These are phyloP conservation scores for Calonectria multiphialidica DNA, from an alignment of 2,329 filamentous ascomycete genomes.

Conservation along the genomic window DNA sequence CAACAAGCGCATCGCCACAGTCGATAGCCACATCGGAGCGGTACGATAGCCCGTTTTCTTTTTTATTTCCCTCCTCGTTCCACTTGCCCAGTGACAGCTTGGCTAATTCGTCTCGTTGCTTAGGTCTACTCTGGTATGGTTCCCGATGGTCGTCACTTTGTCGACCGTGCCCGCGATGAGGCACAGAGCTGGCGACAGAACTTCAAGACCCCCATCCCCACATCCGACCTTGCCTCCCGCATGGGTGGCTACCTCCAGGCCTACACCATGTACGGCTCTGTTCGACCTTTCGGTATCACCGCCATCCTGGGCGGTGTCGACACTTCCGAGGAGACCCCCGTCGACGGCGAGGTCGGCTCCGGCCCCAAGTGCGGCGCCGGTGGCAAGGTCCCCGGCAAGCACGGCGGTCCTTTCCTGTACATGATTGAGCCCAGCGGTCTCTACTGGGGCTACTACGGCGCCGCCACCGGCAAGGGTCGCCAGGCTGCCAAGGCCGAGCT, in stretches of 20 bases:
- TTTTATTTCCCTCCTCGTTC: not conserved
- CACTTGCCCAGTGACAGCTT: not conserved
- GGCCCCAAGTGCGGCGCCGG: slow-evolving; percentile 85
- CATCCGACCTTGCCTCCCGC: slow-evolving; percentile 87
- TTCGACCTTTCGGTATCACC: slow-evolving; percentile 96
- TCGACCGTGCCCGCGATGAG: slow-evolving; percentile 94
- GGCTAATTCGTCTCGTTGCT: slow-evolving; percentile 24
- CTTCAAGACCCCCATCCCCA: slow-evolving; percentile 95
- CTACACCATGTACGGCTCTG: slow-evolving; percentile 96
- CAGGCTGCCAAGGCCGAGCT: slow-evolving; percentile 98
- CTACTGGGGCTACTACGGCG: slow-evolving; percentile 99
- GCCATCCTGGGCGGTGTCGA: slow-evolving; percentile 96
- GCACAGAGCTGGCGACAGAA: slow-evolving; percentile 89
- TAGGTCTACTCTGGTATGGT: slow-evolving; percentile 95
- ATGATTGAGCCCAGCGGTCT: slow-evolving; percentile 98
- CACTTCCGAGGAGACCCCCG: slow-evolving; percentile 84
- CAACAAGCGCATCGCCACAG: slow-evolving; percentile 96
- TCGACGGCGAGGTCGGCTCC: slow-evolving; percentile 90
- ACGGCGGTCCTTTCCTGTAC: slow-evolving; percentile 93
- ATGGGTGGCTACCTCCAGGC: slow-evolving; percentile 97
- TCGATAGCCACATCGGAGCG: slow-evolving; percentile 93
- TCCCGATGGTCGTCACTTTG: slow-evolving; percentile 95
- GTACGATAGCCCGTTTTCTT: slow-evolving; percentile 66
- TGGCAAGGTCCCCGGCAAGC: slow-evolving; percentile 80
- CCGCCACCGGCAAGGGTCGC: slow-evolving; percentile 95